Evolutionary conservation across 345 rosid species (phyloP).

Genomic region (Eucalyptus curtisii): DNA sequence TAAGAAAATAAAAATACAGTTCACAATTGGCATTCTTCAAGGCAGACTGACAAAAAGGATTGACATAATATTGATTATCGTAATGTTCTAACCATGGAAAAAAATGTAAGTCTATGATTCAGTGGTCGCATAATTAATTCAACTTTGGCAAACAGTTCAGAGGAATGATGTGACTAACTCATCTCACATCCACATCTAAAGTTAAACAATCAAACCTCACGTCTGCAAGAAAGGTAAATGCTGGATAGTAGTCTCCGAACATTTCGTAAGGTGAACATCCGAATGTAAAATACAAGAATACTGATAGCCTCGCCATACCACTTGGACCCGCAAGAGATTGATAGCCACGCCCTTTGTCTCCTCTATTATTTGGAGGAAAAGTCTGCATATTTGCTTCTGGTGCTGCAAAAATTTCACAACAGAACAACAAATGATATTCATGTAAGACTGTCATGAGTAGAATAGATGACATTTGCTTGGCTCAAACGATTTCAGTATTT

Average conservation of each 20-base stretch:
- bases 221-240: not conserved
- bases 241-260: not conserved
- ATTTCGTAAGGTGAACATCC: not conserved
- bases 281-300: not conserved
- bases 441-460: not conserved
- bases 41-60: not conserved
- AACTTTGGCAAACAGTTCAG: not conserved
- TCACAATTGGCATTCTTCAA: not conserved
- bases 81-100: not conserved
- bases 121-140: not conserved
- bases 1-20: not conserved
- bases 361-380: constrained; percentile 49
- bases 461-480: not conserved
- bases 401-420: constrained; percentile 19
- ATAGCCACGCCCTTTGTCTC: constrained; percentile 48
- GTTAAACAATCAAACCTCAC: not conserved
- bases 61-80: not conserved
- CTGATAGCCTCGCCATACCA: constrained; percentile 25
- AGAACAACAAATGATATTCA: not conserved
- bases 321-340: constrained; percentile 50
- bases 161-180: not conserved
- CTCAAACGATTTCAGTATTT: not conserved
- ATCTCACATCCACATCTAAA: not conserved
- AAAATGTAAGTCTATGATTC: not conserved
- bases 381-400: constrained; percentile 65